These are phyloP conservation scores for Phaeotremella skinneri DNA, from an alignment of 768 basidiomycete genomes.

Conservation along the genomic window DNA sequence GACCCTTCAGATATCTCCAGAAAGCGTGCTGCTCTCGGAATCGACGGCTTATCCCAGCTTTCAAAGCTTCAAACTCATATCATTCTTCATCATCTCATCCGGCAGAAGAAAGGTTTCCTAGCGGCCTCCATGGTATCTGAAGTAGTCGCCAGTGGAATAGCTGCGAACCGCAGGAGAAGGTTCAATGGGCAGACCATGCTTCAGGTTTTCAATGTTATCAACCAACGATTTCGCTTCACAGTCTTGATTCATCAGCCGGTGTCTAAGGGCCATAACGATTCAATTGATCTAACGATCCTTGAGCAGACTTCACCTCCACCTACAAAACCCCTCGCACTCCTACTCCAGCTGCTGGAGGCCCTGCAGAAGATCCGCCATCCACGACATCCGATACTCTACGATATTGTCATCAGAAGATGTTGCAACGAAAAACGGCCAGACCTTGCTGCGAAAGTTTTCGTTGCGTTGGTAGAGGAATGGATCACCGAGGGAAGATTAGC, in stretches of 20 bases:
- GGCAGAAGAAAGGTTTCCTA: constrained; percentile 9
- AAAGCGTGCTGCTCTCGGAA: not conserved
- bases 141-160: not conserved
- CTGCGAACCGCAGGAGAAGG: constrained; percentile 3
- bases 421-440: constrained; percentile 33
- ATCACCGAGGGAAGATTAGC: constrained; percentile 49
- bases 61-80: constrained; percentile 3
- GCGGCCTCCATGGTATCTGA: constrained; percentile 15
- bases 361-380: constrained; percentile 30
- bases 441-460: constrained; percentile 46
- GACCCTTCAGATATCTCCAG: not conserved
- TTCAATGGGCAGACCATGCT: constrained; percentile 6
- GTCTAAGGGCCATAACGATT: too few species aligned
- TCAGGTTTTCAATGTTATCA: constrained; percentile 1
- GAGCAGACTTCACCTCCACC: constrained; percentile 10
- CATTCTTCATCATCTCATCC: constrained; percentile 22
- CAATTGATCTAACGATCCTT: constrained; percentile 4
- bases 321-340: not conserved
- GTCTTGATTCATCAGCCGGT: not conserved
- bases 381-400: constrained; percentile 35
- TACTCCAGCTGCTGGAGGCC: constrained; percentile 13
- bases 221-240: constrained; percentile 5
- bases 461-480: constrained; percentile 52
- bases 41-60: not conserved
- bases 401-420: constrained; percentile 26